Base-by-base conservation (phyloP, 257 asterid species). In the Gentiana dahurica region DNA sequence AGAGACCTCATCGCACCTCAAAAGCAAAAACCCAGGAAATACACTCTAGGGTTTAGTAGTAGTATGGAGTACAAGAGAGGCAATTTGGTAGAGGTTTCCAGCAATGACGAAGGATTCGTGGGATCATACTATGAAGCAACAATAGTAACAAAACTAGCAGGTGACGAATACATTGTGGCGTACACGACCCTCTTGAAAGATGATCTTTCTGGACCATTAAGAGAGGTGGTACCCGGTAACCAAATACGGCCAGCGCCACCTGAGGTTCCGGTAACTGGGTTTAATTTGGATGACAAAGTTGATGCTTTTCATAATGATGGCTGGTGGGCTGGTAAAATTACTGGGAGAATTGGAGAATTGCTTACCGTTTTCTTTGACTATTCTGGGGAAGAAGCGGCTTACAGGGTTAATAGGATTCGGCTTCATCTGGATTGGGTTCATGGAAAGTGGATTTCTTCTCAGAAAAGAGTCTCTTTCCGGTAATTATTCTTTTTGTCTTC, bases 401-500 rank as follows among this genome's bases (percentile, higher is more conserved):
- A 79, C 38, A 12, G 5, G 11, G 34, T 32, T 33, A 55, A 67
- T 32, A 47, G 3, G 12, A 32, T 74, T 45, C 59, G 76, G 43
- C 24, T 66, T 69, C 81, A 78, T 69, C 76, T 57, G 1, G 76
- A 71, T 13, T 71, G 75, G 72, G 60, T 58, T 1, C n/a, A 51
- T 41, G 76, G 64, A 10, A 11, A 47, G 11, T 74, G 81, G 81
- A 35, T 67, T 58, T 3, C 12, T 48, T 36, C 58, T 4, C 8
- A 34, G 13, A 57, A 33, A 34, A 3, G 36, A 43, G 6, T 11
- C n/a, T 33, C 33, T 38, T 15, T 13, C 38, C 6, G 11, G 37
- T 37, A 60, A 3, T 24, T 24, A 24, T 24, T 24, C 24, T 24
- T 24, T 24, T 24, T 24, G 24, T 24, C 24, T 24, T 24, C 24